Percentiles rank a stretch among this genome's conserved stretches.
Evolutionary conservation across 257 asterid genomes (phyloP).

Genomic region (Lantana camara): DNA sequence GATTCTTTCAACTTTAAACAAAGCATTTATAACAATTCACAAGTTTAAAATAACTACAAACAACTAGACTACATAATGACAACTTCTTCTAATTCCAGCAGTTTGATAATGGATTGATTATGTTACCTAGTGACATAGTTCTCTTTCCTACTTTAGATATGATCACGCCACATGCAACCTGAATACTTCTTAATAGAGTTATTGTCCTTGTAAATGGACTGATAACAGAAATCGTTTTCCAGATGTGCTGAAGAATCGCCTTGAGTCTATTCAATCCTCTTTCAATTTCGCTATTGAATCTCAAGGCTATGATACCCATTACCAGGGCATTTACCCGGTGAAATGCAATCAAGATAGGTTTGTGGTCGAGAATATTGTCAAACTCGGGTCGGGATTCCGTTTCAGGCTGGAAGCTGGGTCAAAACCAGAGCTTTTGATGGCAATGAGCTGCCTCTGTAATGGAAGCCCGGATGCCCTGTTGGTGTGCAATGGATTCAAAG

Average conservation of each 20-base stretch:
- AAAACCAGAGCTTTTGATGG: conserved; percentile 61
- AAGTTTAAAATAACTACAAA: no score
- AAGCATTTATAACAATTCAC: no score
- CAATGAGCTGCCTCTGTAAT: conserved; percentile 62
- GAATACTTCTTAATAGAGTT: no score
- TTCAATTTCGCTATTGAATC: conserved; percentile 47
- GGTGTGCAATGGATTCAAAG: conserved; percentile 65
- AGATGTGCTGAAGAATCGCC: conserved; percentile 50
- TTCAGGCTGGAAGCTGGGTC: conserved; percentile 68
- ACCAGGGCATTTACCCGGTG: conserved; percentile 67
- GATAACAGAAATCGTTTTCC: no score
- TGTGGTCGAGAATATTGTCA: conserved; percentile 61
- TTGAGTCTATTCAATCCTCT: conserved; percentile 50
- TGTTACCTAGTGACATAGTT: no score
- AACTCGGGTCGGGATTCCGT: conserved; percentile 49
- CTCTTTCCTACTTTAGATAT: no score
- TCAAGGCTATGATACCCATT: conserved; percentile 49
- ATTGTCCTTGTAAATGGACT: no score
- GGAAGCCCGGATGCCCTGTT: conserved; percentile 54
- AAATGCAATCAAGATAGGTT: conserved; percentile 64
- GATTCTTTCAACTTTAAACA: no score
- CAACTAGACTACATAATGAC: no score
- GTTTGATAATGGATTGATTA: no score
- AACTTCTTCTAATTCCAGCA: no score
- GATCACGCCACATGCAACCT: no score